Evolutionary conservation across 129 eudicot species (phyloP), one percentile per base, ranked within the genome.

Genomic region (Centaurea solstitialis): DNA sequence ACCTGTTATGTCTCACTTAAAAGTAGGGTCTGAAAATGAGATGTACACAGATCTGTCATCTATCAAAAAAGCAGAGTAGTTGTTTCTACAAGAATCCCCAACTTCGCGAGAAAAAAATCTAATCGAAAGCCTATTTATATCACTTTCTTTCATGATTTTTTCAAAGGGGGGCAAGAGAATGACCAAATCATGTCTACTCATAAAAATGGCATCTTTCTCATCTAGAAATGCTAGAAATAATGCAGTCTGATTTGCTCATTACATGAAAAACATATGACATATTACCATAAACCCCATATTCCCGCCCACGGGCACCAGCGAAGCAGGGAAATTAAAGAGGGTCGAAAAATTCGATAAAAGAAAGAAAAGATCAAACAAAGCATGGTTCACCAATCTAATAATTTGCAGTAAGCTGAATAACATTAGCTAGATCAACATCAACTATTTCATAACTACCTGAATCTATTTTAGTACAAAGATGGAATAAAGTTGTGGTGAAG

Each of bases 391-490:
- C 65, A 57, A 57, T 57, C 65, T 57, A 57, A 57, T 57, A 57
- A 57, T 57, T 21, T 57, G 65, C 65, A 24, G 39, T 71, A 66
- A 23, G 64, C 66, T 37, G 21, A 71, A 80, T 23, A 22, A 39
- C 64, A 41, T 22, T 5, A 21, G 77, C 10, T 50, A 47, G 64
- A 64, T 64, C 10, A 15, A 74, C 80, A 64, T 64, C 10, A 15
- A 74, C 80, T 53, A 64, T 59, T 62, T 79, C 77, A 67, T 7
- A 84, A 73, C 87, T 84, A 73, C 68, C 76, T 38, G 24, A 70
- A 84, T 68, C 80, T 57, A 74, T 45, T 39, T 75, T 10, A 11
- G 22, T 64, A n/a, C 79, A 74, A 26, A 13, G 39, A 73, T 30
- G 7, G 50, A 62, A 62, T 72, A 74, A 66, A n/a, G 22, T 57